Base-by-base conservation (phyloP, 2,329 filamentous ascomycete species). In the Claviceps capensis region DNA sequence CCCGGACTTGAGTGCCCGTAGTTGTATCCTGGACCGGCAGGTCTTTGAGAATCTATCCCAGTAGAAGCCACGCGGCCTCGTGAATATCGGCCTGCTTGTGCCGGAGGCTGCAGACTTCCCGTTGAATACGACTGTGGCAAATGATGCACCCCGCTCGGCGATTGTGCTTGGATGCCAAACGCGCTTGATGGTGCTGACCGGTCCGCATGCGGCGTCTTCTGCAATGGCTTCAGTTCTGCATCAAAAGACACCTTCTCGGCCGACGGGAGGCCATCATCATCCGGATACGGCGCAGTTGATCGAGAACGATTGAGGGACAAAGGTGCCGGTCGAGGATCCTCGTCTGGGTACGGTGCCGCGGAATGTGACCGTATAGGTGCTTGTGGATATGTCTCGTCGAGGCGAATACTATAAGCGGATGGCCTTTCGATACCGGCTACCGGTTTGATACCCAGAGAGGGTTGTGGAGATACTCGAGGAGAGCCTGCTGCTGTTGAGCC, bases 311-410 rank as follows among this genome's bases (percentile, higher is more conserved):
- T 62, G 17, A 72, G 54, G 52, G 64, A 70, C 45, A 74, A 63
- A n/a, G 72, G 73, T 47, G 75, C 71, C 19, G 80, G 76, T 50
- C 73, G 71, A 23, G 17, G 13, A 57, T 86, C 82, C 57, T 86
- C 83, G 48, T 82, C 75, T 0, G 85, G 85, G 59, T 89, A 89
- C 1, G 85, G 85, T 1, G 81, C 81, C 22, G 77, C 72, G 9
- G 82, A 77, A 52, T 72, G 76, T 16, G 78, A 67, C 37, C 79
- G 72, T 46, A 65, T 58, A 38, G 57, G 58, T 19, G 47, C 61
- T 48, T 53, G 58, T 48, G 55, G 54, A 38, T 30, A 46, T 34
- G 30, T 34, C 34, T 65, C 59, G 49, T 76, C 69, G 6, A 78
- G 59, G 44, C 75, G 75, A 47, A 80, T 65, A 5, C 68, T 70